phyloP scores from a whole-genome alignment of 192 early-diverging fungal species.

The Allomyces arbusculus region DNA sequence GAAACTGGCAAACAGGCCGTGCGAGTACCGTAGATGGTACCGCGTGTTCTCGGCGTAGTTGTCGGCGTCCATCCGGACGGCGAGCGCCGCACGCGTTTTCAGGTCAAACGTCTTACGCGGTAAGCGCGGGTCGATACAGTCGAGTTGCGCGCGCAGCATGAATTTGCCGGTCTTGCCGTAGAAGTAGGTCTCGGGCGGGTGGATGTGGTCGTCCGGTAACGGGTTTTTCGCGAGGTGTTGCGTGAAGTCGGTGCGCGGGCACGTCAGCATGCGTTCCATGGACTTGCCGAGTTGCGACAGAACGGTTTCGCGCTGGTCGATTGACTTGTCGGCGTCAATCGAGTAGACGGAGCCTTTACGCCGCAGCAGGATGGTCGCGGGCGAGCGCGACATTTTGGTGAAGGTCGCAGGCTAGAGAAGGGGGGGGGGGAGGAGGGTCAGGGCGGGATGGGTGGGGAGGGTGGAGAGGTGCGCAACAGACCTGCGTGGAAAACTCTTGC shows the following conservation, averaged over 20 bases:
- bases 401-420: slow-evolving; percentile 22
- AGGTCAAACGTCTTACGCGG: slow-evolving; percentile 73
- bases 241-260: slow-evolving; percentile 38
- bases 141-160: slow-evolving; percentile 71
- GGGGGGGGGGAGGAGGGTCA: neutral
- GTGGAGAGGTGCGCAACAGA: neutral
- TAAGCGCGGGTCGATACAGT: slow-evolving; percentile 55
- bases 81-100: slow-evolving; percentile 68
- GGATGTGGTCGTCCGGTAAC: slow-evolving; percentile 10
- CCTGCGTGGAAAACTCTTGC: slow-evolving; percentile 20
- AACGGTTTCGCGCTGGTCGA: slow-evolving; percentile 44
- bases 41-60: slow-evolving; percentile 50
- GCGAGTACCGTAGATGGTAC: slow-evolving; percentile 41
- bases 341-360: slow-evolving; percentile 53
- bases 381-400: slow-evolving; percentile 40
- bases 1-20: slow-evolving; percentile 56
- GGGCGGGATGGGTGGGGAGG: too few species aligned
- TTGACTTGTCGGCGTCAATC: slow-evolving; percentile 64
- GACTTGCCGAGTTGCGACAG: slow-evolving; percentile 63
- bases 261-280: slow-evolving; percentile 68
- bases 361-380: slow-evolving; percentile 47
- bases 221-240: slow-evolving; percentile 4
- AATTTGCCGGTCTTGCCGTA: slow-evolving; percentile 49
- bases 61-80: slow-evolving; percentile 56
- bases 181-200: slow-evolving; percentile 42